Base-by-base conservation (phyloP, 176 grass and related monocot species). In the Carex cristatella region DNA sequence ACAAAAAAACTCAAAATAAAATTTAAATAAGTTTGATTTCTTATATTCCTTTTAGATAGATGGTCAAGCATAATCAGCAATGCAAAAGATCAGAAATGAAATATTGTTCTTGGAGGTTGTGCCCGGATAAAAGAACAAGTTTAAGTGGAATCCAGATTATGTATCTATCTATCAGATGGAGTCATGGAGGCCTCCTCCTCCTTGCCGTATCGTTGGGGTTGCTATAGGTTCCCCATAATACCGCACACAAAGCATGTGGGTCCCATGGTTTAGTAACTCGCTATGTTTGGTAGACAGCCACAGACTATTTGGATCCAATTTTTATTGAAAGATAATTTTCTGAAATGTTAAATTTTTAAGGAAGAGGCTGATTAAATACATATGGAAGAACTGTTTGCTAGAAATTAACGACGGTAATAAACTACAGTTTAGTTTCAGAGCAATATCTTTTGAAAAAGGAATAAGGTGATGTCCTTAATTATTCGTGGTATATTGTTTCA, bases 121-220 rank as follows among this genome's bases (percentile, higher is more conserved):
- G 19, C 73, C 73, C 11, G 73, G 73, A 77, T 77, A 14, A 77
- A 31, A 56, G 49, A 77, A 77, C 73, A 27, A 77, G 8, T 77
- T 49, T 53, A 53, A 77, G 73, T 77, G 73, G 73, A 77, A 56
- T 77, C 49, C 73, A 77, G 73, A 31, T 77, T 77, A 56, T 55
- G 35, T 72, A 49, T 49, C 9, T 10, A 10, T 49, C 8, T 49
- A 49, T 49, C 46, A 10, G 69, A 76, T 76, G 23, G 23, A 76
- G 72, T 7, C 18, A 23, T 23, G 23, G 23, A 23, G 23, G 23
- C 23, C 44, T 18, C 5, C 44, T 46, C 12, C 5, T 18, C 15
- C 67, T 32, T 32, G 15, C 15, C 7, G 1, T 6, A 46, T 46
- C 38, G 10, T 18, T 44, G 33, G 40, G 32, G 14, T 40, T 1